Conservation (phyloP, 140 eudicot genomes). For the Stevia rebaudiana region DNA sequence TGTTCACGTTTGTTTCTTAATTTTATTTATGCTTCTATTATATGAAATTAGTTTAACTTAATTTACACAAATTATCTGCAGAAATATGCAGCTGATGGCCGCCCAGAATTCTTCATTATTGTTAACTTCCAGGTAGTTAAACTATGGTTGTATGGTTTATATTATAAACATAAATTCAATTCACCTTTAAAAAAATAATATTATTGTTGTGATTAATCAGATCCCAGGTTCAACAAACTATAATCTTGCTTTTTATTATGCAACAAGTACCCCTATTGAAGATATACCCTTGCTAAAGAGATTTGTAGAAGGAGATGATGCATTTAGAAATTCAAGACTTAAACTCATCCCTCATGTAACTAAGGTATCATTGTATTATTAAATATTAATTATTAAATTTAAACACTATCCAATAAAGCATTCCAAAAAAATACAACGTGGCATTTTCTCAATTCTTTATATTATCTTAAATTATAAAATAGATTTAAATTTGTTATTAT, state of each 20-base stretch:
- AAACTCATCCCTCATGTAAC: constrained; percentile 64
- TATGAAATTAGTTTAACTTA: constrained; percentile 12
- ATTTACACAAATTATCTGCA: constrained; percentile 21
- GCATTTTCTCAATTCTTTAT: no score
- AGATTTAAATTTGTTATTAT: no score
- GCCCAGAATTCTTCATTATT: constrained; percentile 62
- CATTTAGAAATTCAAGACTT: constrained; percentile 68
- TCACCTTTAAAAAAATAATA: background rate
- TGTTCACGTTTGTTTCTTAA: constrained; percentile 48
- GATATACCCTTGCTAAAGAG: constrained; percentile 55
- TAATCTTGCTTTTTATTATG: constrained; percentile 52
- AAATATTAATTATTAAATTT: no score
- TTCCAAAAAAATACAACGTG: no score
- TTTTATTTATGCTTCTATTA: background rate
- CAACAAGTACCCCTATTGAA: constrained; percentile 38
- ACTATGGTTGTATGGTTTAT: background rate
- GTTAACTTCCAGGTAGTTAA: constrained; percentile 56
- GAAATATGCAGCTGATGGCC: constrained; percentile 59
- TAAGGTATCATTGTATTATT: constrained; percentile 30
- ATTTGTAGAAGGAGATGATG: constrained; percentile 66
- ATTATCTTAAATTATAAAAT: no score
- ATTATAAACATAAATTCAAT: background rate
- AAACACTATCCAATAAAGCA: no score
- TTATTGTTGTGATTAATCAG: constrained; percentile 26
- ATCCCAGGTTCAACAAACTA: constrained; percentile 54